phyloP scores from a whole-genome alignment of 345 rosid genomes.

The Hirschfeldia incana region DNA sequence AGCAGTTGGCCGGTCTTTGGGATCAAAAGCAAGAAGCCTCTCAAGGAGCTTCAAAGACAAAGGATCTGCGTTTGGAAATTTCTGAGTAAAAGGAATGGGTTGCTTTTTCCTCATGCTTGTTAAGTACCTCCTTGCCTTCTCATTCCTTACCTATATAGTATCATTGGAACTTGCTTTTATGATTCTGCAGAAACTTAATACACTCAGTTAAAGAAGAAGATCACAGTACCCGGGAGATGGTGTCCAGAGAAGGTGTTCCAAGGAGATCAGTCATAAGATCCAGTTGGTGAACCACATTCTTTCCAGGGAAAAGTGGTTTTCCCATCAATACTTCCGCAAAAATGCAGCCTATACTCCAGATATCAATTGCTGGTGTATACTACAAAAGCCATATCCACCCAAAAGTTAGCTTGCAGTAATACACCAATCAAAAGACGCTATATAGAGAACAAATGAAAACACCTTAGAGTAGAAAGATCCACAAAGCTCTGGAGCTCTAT shows the following conservation, averaged over 20 bases:
- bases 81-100: conserved; percentile 66
- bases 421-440: neutral
- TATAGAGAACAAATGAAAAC: conserved; percentile 11
- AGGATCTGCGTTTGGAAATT: conserved; percentile 86
- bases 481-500: conserved; percentile 98
- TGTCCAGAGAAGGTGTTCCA: conserved; percentile 89
- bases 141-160: conserved; percentile 73
- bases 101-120: conserved; percentile 95
- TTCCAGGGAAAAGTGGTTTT: conserved; percentile 91
- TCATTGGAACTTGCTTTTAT: neutral
- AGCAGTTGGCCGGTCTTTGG: conserved; percentile 89
- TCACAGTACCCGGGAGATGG: conserved; percentile 75
- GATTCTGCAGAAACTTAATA: conserved; percentile 3
- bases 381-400: conserved; percentile 41
- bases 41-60: conserved; percentile 66
- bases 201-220: conserved; percentile 8
- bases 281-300: conserved; percentile 91
- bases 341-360: conserved; percentile 98
- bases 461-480: conserved; percentile 99
- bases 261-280: conserved; percentile 96
- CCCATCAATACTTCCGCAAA: conserved; percentile 92
- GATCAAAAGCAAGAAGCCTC: conserved; percentile 89
- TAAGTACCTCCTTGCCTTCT: conserved; percentile 89
- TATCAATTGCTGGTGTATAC: conserved; percentile 97
- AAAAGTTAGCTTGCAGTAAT: neutral